A percentile compares a stretch with the other conserved stretches of the same genome.
phyloP scores from a whole-genome alignment of 2,329 filamentous ascomycete genomes.

The Scorias spongiosa region DNA sequence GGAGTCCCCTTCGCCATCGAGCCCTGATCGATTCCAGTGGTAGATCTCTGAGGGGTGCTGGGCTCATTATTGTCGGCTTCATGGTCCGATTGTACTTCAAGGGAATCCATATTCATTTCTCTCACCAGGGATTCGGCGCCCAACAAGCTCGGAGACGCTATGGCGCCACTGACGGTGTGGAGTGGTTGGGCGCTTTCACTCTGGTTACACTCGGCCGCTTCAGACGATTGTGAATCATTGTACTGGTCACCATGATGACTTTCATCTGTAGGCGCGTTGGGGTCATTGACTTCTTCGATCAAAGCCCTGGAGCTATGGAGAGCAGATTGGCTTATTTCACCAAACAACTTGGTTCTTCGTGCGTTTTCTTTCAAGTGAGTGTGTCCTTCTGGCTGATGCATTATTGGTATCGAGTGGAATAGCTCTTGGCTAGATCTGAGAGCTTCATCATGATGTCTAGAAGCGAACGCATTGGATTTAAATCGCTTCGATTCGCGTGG shows the following conservation, averaged over 20 bases:
- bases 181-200: neutral
- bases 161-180: neutral
- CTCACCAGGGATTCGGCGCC: slow-evolving; percentile 34
- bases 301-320: slow-evolving; percentile 32
- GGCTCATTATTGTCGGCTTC: slow-evolving; percentile 6
- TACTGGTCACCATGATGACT: neutral
- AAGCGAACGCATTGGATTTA: slow-evolving; percentile 24
- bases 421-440: slow-evolving; percentile 23
- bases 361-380: slow-evolving; percentile 6
- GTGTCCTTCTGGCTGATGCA: slow-evolving; percentile 14
- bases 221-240: neutral
- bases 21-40: neutral
- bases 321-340: slow-evolving; percentile 43
- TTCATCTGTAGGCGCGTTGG: neutral
- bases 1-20: neutral
- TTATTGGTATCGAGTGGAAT: slow-evolving; percentile 21
- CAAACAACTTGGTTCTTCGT: slow-evolving; percentile 35
- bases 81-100: slow-evolving; percentile 19
- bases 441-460: slow-evolving; percentile 17
- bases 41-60: slow-evolving; percentile 10
- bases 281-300: slow-evolving; percentile 12
- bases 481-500: slow-evolving; percentile 30
- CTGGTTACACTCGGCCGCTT: neutral
- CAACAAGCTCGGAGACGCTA: slow-evolving; percentile 25
- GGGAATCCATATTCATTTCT: slow-evolving; percentile 33